A percentile compares a stretch with the other conserved stretches of the same genome.
Evolutionary conservation across 2,329 filamentous ascomycete species (phyloP).

Genomic region (Diaporthe batatas): DNA sequence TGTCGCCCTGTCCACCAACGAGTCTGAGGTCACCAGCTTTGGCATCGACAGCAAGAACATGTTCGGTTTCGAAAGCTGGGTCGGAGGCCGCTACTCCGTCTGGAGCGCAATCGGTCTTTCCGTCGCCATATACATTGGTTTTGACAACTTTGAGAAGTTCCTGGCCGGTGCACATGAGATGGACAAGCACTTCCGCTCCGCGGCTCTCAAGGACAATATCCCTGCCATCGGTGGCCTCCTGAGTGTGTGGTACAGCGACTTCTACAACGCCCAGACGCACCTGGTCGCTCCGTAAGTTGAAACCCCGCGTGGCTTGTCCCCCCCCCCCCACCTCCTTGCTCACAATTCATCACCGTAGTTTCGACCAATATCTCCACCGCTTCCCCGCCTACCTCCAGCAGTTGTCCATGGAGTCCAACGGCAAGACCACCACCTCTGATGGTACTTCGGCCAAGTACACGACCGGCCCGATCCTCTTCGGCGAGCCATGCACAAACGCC

Average conservation of each 20-base stretch:
- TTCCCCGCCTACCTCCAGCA: slow-evolving; percentile 99
- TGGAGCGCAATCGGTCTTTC: slow-evolving; percentile 99
- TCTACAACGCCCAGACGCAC: slow-evolving; percentile 98
- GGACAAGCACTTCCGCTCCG: slow-evolving; percentile 97
- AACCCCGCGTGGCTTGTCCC: slow-evolving; percentile 15
- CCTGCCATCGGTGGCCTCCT: slow-evolving; percentile 91
- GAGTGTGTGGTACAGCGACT: slow-evolving; percentile 99
- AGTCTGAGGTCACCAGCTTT: slow-evolving; percentile 95
- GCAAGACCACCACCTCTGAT: slow-evolving; percentile 94
- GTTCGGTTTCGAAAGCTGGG: slow-evolving; percentile 99
- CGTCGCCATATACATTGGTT: slow-evolving; percentile 94
- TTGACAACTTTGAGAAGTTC: slow-evolving; percentile 98
- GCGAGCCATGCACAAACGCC: slow-evolving; percentile 98
- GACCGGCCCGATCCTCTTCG: slow-evolving; percentile 93
- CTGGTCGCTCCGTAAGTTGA: slow-evolving; percentile 87
- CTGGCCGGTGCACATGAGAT: slow-evolving; percentile 94
- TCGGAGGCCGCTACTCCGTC: slow-evolving; percentile 97
- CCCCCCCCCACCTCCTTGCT: slow-evolving; percentile 12
- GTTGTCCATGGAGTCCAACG: slow-evolving; percentile 99
- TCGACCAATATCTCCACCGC: slow-evolving; percentile 98
- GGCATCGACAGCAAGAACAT: slow-evolving; percentile 99
- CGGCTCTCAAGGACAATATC: slow-evolving; percentile 94
- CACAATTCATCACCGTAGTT: slow-evolving; percentile 64
- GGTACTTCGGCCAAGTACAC: slow-evolving; percentile 95
- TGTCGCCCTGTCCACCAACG: slow-evolving; percentile 96